Evolutionary conservation across 192 early-diverging fungal species (phyloP).

Genomic region (Rhizophagus clarus): DNA sequence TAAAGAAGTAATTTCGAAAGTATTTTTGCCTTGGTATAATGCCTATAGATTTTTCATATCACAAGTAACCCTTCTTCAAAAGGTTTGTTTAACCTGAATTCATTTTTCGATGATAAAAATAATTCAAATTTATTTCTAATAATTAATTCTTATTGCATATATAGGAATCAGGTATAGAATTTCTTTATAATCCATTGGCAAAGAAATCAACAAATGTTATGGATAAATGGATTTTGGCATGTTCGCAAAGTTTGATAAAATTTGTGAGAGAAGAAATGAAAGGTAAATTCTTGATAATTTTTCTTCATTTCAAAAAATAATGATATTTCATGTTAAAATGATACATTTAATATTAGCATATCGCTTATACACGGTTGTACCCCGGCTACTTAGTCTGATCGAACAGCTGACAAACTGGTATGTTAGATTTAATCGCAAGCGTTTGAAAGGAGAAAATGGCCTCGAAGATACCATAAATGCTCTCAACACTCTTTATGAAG

Average conservation of each 20-base stretch:
- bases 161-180: constrained; percentile 50
- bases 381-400: constrained; percentile 84
- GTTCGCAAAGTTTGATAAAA: constrained; percentile 90
- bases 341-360: constrained; percentile 52
- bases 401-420: constrained; percentile 99
- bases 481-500: constrained; percentile 96
- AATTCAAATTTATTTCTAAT: neutral
- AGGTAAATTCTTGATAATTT: constrained; percentile 39
- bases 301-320: neutral
- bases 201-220: constrained; percentile 87
- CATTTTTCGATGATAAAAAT: constrained; percentile 39
- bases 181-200: constrained; percentile 73
- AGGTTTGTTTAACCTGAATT: constrained; percentile 47
- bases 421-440: constrained; percentile 95
- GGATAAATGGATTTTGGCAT: constrained; percentile 98
- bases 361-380: constrained; percentile 97
- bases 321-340: neutral
- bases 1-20: constrained; percentile 90
- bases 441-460: constrained; percentile 95
- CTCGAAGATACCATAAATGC: constrained; percentile 80
- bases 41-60: constrained; percentile 95
- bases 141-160: neutral
- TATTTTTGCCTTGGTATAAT: constrained; percentile 99
- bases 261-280: constrained; percentile 93
- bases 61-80: constrained; percentile 87